Evolutionary conservation across 345 rosid genomes (phyloP).

Genomic region (Salix caprea): DNA sequence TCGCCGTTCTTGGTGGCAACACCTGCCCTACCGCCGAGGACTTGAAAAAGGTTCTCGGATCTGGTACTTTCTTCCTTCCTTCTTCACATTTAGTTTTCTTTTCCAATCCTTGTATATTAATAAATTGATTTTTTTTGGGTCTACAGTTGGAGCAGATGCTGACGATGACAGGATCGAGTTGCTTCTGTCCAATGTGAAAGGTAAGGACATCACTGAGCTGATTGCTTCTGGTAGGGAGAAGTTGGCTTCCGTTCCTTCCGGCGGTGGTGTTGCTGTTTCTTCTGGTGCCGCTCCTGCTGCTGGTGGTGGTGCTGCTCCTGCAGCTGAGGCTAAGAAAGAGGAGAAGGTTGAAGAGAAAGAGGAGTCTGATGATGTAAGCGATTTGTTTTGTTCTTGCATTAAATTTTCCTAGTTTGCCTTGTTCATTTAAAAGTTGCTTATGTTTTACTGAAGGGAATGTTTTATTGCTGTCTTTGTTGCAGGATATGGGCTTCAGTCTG

Average conservation of each 20-base stretch:
- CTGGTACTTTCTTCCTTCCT: constrained; percentile 37
- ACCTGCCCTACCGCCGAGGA: constrained; percentile 45
- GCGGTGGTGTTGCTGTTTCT: constrained; percentile 56
- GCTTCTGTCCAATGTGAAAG: constrained; percentile 47
- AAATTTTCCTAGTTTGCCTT: not conserved
- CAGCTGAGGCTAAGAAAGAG: constrained; percentile 61
- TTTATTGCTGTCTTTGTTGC: constrained; percentile 20
- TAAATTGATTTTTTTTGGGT: not conserved
- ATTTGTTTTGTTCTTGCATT: not conserved
- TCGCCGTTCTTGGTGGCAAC: constrained; percentile 72
- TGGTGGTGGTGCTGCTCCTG: constrained; percentile 42
- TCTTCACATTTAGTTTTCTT: not conserved
- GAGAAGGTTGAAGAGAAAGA: constrained; percentile 76
- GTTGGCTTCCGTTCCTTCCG: constrained; percentile 67
- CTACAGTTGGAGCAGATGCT: constrained; percentile 63
- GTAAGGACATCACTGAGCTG: constrained; percentile 62
- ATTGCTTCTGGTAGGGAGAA: constrained; percentile 72
- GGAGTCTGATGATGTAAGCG: constrained; percentile 66
- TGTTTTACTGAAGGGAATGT: not conserved
- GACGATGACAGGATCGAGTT: constrained; percentile 59
- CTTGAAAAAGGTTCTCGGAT: constrained; percentile 56
- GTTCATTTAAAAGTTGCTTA: not conserved
- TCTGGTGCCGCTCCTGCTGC: constrained; percentile 41
- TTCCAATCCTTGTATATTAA: not conserved
- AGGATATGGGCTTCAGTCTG: constrained; percentile 86